Conservation (phyloP, 805 yeast genomes). For the Candida taoyuanica region DNA sequence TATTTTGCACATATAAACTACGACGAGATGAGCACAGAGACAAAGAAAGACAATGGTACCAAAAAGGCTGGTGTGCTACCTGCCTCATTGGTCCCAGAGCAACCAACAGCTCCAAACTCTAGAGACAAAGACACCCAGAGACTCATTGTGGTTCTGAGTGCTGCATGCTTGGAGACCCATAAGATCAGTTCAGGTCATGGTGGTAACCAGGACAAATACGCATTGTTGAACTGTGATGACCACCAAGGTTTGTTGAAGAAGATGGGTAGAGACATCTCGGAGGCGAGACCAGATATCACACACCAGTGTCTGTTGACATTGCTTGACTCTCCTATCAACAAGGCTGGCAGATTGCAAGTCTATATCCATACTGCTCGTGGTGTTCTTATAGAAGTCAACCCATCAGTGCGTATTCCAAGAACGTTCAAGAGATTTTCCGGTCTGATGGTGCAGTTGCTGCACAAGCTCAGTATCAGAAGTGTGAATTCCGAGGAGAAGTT, state of each 20-base stretch:
- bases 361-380: slow-evolving; percentile 95
- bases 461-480: slow-evolving; percentile 86
- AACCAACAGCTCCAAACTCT: slow-evolving; percentile 76
- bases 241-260: slow-evolving; percentile 93
- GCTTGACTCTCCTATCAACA: slow-evolving; percentile 95
- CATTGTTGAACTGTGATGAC: slow-evolving; percentile 93
- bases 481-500: slow-evolving; percentile 94
- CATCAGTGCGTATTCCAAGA: slow-evolving; percentile 94
- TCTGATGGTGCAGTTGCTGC: slow-evolving; percentile 93
- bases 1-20: background rate
- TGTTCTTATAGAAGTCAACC: slow-evolving; percentile 92
- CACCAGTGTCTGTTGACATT: slow-evolving; percentile 94
- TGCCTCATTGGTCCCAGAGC: slow-evolving; percentile 82
- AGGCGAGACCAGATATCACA: slow-evolving; percentile 98
- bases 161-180: slow-evolving; percentile 94
- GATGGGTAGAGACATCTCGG: slow-evolving; percentile 96
- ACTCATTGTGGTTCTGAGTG: slow-evolving; percentile 89
- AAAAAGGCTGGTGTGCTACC: slow-evolving; percentile 32
- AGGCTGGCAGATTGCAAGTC: slow-evolving; percentile 95
- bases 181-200: slow-evolving; percentile 72
- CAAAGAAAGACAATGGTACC: slow-evolving; percentile 24
- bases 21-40: background rate
- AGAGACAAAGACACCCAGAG: slow-evolving; percentile 84
- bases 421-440: slow-evolving; percentile 98
- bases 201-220: slow-evolving; percentile 86